phyloP scores from a whole-genome alignment of 768 basidiomycete genomes.

The Royoungia palumana region DNA sequence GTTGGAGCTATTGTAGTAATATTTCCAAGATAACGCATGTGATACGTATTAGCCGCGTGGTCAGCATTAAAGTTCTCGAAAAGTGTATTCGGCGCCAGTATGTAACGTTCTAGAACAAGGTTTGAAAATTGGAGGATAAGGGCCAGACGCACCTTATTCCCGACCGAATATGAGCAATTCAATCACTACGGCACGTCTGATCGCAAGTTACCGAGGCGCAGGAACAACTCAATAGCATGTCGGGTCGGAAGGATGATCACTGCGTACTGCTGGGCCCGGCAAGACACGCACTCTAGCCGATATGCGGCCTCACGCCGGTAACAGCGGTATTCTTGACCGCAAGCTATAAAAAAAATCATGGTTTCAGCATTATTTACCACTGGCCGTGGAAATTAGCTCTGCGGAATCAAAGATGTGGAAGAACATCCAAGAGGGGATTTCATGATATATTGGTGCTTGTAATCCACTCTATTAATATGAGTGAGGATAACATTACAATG shows the following conservation, averaged over 20 bases:
- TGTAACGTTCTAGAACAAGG: constrained; percentile 21
- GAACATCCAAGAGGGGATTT: constrained; percentile 11
- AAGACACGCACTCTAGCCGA: neutral
- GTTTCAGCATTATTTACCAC: constrained; percentile 10
- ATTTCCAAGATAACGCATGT: constrained; percentile 1
- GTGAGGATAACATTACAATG: constrained; percentile 18
- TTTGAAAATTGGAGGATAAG: constrained; percentile 9
- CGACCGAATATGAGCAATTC: constrained; percentile 27
- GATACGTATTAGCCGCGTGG: constrained; percentile 12
- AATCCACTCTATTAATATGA: constrained; percentile 11
- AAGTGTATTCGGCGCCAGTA: constrained; percentile 1
- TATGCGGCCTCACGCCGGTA: neutral
- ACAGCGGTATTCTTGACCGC: neutral
- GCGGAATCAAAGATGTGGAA: constrained; percentile 7
- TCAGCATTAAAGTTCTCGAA: neutral
- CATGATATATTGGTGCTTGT: constrained; percentile 14
- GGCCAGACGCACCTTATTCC: constrained; percentile 23
- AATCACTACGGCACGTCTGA: constrained; percentile 20
- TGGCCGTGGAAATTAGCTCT: constrained; percentile 8
- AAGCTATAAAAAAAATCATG: neutral
- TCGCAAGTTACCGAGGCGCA: constrained; percentile 9
- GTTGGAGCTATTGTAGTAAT: neutral
- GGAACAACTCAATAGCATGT: neutral
- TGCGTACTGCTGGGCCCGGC: neutral
- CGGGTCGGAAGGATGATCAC: neutral